Evolutionary conservation across 768 basidiomycete species (phyloP), one percentile per base, ranked within the genome.

Genomic region (Termitomyces sp.): DNA sequence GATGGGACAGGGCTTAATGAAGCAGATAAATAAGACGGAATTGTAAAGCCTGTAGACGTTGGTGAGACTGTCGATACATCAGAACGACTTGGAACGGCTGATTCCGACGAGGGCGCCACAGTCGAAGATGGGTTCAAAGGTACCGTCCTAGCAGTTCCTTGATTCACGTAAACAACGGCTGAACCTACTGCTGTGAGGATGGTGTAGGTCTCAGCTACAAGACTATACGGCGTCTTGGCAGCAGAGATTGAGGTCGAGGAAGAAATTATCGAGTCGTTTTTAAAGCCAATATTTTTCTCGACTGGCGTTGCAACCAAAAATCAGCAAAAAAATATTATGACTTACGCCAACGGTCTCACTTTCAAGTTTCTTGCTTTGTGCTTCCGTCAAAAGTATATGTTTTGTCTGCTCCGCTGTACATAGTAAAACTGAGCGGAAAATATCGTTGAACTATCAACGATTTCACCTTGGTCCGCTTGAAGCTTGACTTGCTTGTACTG

Each of bases 111-210:
- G 37, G 51, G 34, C 27, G 51, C 29, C 13, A 42, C 29, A 39
- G 59, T 42, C 3, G 57, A 49, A 22, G 46, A 46, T n/a, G 43
- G 24, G 32, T 56, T 56, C 43, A 61, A 44, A 12, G 43, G 24
- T 13, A 61, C 53, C 7, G 59, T 63, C 37, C 16, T 58, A 2
- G 61, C 60, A 14, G 48, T 46, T 50, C 54, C 59, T 26, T 57
- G 29, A 24, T 34, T 56, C 8, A 46, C 61, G 14, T 58, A 59
- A 36, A 62, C 61, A 22, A 62, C 46, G 24, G 54, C 36, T 13
- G 61, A 39, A 24, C 59, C 57, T 43, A 59, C 60, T 2, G 57
- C 58, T 42, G 59, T 56, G 14, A 64, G 7, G 29, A 64, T 43
- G 12, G 62, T 59, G 44, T 54, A 57, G 27, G 60, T 56, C 51